These are phyloP conservation scores for Linnemannia hyalina DNA, from an alignment of 192 early-diverging fungal species.

Conservation along the genomic window DNA sequence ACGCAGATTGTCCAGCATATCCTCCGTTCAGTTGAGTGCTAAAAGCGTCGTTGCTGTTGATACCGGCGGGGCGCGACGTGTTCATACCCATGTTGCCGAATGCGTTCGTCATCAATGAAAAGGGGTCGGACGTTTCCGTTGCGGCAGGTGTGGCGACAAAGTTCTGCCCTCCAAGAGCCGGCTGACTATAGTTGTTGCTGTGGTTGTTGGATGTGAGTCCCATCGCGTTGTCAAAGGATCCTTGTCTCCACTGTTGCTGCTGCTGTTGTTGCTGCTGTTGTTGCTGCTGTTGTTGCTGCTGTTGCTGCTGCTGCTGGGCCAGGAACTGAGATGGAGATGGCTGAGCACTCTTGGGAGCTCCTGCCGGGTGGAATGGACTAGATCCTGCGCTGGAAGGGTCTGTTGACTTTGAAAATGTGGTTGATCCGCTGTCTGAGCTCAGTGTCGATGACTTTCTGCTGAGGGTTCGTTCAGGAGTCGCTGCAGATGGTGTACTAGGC, in stretches of 20 bases:
- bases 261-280: neutral
- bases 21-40: neutral
- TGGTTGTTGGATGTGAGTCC: neutral
- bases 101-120: slow-evolving; percentile 45
- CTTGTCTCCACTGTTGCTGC: neutral
- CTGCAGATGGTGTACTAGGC: slow-evolving; percentile 6
- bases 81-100: slow-evolving; percentile 34
- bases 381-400: slow-evolving; percentile 34
- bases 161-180: slow-evolving; percentile 15
- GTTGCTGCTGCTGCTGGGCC: neutral
- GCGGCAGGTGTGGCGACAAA: slow-evolving; percentile 28
- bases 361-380: slow-evolving; percentile 32
- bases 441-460: slow-evolving; percentile 53
- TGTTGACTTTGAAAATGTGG: slow-evolving; percentile 42
- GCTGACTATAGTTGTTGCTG: neutral
- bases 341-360: slow-evolving; percentile 23
- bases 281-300: slow-evolving; percentile 2
- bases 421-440: slow-evolving; percentile 56
- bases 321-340: slow-evolving; percentile 11
- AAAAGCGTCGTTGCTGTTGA: slow-evolving; percentile 2
- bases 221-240: slow-evolving; percentile 26
- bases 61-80: neutral
- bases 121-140: slow-evolving; percentile 28
- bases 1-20: neutral
- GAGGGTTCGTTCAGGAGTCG: slow-evolving; percentile 26